Base-by-base conservation (phyloP, 1,139 yeast species). In the Suhomyces chickasaworum region DNA sequence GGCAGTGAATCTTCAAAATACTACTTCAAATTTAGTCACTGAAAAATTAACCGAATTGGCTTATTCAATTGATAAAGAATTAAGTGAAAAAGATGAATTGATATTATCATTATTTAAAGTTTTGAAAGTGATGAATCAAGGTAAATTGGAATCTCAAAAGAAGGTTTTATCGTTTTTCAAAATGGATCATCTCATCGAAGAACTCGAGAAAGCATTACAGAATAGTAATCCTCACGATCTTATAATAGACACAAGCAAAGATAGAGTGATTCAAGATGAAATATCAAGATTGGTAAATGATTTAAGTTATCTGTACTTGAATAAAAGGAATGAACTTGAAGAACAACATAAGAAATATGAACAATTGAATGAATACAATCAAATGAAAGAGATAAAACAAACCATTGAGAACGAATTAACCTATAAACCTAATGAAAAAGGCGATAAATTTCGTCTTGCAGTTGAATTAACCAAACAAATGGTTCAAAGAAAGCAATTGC, bases 211-310 rank as follows among this genome's bases (percentile, higher is more conserved):
- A 40, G 44, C 44, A 9, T 39, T 42, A 10, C 53, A 49, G 17
- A 51, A 60, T 15, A 54, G 54, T 34, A 45, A 43, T 34, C 53
- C 52, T 2, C 57, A 55, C 20, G 60, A 58, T 23, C 47, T 55
- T 39, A 44, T 50, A 1, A 51, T 64, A 25, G 72, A 67, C 48
- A 53, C 54, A 31, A 57, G 58, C 15, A 57, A 60, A 39, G 76
- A 72, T 50, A 60, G 59, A 43, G 59, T 74, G 8, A 63, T 75
- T 15, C 80, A 75, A 51, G 79, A 73, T 37, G 80, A 75, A 52
- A 71, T 75, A 20, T 61, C 63, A 46, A 56, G 78, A 27, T 59
- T 75, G 37, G 55, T 67, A 25, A 74, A 73, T 49, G 80, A 75
- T 53, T 60, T 74, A 46, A 61, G 71, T 12, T 75, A 63, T 48